Conservation (phyloP, 768 basidiomycete species). For the Termitomyces titanicus region DNA sequence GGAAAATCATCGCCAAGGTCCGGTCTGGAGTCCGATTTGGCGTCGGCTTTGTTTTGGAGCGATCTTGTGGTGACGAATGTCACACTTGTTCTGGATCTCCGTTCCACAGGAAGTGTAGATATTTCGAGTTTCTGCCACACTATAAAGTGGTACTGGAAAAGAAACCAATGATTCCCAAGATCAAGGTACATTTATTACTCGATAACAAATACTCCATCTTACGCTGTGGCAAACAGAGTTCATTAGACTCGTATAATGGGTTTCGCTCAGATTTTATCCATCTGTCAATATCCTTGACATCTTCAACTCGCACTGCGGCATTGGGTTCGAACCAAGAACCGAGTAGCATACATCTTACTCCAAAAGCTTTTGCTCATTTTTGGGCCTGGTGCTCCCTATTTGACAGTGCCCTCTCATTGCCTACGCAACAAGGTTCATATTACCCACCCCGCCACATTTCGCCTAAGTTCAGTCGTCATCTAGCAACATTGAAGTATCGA, state of each 20-base stretch:
- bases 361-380: constrained; percentile 84
- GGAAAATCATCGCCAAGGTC: constrained; percentile 82
- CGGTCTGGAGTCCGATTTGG: constrained; percentile 85
- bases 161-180: constrained; percentile 36
- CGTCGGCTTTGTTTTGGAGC: constrained; percentile 77
- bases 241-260: constrained; percentile 74
- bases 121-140: constrained; percentile 80
- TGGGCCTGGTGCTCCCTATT: constrained; percentile 92
- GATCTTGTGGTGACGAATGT: constrained; percentile 76
- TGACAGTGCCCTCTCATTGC: constrained; percentile 71
- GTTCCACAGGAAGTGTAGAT: constrained; percentile 75
- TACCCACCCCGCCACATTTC: constrained; percentile 70
- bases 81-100: constrained; percentile 51
- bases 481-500: constrained; percentile 91
- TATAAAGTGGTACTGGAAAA: constrained; percentile 63
- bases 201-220: background rate
- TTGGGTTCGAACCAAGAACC: constrained; percentile 24
- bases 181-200: constrained; percentile 45
- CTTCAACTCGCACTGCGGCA: constrained; percentile 41
- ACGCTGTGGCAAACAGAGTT: constrained; percentile 27
- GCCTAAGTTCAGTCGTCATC: constrained; percentile 83
- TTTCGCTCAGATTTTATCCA: constrained; percentile 96
- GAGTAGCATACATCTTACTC: constrained; percentile 83
- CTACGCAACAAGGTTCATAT: constrained; percentile 84
- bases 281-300: constrained; percentile 80